Conservation (phyloP, 306 rosid genomes). For the Hylodesmum podocarpum region DNA sequence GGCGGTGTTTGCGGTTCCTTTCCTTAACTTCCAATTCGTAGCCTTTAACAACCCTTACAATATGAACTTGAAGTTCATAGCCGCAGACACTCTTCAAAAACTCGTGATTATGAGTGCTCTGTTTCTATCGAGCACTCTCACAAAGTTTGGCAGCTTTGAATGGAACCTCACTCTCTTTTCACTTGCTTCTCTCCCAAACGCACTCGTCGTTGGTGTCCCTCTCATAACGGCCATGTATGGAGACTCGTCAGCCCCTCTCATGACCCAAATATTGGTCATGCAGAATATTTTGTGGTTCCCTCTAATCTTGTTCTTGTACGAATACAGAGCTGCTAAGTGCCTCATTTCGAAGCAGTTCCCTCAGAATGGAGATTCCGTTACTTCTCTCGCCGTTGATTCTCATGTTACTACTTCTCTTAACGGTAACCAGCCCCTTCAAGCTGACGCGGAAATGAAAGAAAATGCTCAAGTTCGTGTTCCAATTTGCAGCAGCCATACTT, state of each 20-base stretch:
- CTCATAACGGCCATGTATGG: constrained; percentile 73
- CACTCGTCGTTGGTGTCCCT: constrained; percentile 73
- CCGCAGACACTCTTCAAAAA: constrained; percentile 17
- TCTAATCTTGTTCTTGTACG: constrained; percentile 62
- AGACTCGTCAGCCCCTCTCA: constrained; percentile 50
- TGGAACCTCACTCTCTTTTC: constrained; percentile 74
- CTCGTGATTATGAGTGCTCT: neutral
- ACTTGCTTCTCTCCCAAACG: constrained; percentile 70
- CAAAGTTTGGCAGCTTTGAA: constrained; percentile 43
- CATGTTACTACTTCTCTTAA: constrained; percentile 65
- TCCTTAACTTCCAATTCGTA: neutral
- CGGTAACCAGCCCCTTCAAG: constrained; percentile 45
- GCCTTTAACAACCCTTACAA: constrained; percentile 20
- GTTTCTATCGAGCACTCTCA: constrained; percentile 1
- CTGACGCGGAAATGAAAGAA: constrained; percentile 56
- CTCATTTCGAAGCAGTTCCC: constrained; percentile 65
- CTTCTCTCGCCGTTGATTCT: constrained; percentile 58
- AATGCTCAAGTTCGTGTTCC: constrained; percentile 73
- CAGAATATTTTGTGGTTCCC: constrained; percentile 83
- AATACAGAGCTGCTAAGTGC: constrained; percentile 68
- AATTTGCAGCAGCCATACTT: constrained; percentile 56
- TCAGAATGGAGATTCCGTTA: constrained; percentile 57
- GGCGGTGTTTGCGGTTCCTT: constrained; percentile 1
- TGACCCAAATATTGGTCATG: constrained; percentile 63
- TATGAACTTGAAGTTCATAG: constrained; percentile 10